Base-by-base conservation (phyloP, 1,284 basidiomycete species). In the Tilletia setariae region DNA sequence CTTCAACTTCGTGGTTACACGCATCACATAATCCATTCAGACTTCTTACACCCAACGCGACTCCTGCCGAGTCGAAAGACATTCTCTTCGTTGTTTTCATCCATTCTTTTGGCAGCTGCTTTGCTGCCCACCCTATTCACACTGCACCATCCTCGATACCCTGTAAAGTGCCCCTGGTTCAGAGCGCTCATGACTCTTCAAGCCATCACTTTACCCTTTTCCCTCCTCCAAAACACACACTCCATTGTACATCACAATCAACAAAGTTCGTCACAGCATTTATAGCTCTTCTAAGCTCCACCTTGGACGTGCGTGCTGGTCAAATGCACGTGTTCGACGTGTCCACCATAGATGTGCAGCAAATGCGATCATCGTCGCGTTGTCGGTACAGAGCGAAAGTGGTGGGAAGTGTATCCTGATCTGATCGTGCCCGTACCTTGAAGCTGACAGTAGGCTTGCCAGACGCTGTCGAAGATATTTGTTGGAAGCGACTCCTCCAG, bases 331-430 rank as follows among this genome's bases (percentile, higher is more conserved):
- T 0, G 76, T 79, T 2, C 75, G 67, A 4, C 73, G 67, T 1
- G 67, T 28, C 63, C 69, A 78, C 63, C 73, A 68, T 21, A 79
- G 61, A 49, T 77, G 75, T 2, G 71, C 80, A 2, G 70, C 71
- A 71, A 78, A 79, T 0, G 79, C 80, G 59, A 82, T 79, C 80
- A 82, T 82, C 0, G 76, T 79, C 0, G 80, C 80, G 51, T 82
- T 82, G 67, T 82, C 78, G 1, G 78, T 77, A 65, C 79, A 81
- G 43, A 81, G 66, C 3, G 70, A 67, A 1, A 77, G 65, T n/a
- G 80, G 80, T 0, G 80, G 79, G 68, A 81, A 81, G 35, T 71
- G 64, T 16, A 80, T 65, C 11, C 64, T 9, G n/a, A 40, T 30
- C 56, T 68, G 0, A 67, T 70, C 1, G 71, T 53, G 11, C n/a